Evolutionary conservation across 345 rosid genomes (phyloP).

Genomic region (Gossypium herbaceum): DNA sequence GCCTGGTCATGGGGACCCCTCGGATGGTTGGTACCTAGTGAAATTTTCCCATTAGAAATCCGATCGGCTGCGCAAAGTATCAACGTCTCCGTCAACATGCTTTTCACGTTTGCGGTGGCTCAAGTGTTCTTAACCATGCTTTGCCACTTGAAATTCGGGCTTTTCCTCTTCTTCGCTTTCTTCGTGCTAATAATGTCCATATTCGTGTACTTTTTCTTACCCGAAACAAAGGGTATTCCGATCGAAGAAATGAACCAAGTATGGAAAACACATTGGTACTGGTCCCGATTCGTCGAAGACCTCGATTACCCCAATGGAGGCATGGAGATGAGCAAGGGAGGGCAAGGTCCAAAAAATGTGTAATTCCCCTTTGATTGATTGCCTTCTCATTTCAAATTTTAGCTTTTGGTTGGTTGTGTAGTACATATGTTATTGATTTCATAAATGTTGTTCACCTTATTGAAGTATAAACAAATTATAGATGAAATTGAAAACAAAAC

Average conservation of each 20-base stretch:
- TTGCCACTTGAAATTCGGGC: slow-evolving; percentile 78
- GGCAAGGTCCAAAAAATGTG: slow-evolving; percentile 26
- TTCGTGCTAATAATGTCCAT: slow-evolving; percentile 57
- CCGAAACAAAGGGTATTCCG: slow-evolving; percentile 68
- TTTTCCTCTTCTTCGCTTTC: slow-evolving; percentile 60
- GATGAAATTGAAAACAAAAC: neutral
- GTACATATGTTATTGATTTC: slow-evolving; percentile 13
- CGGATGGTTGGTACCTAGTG: slow-evolving; percentile 91
- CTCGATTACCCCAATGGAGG: slow-evolving; percentile 24
- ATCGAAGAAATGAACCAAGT: slow-evolving; percentile 65
- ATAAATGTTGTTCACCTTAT: neutral
- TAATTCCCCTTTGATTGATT: slow-evolving; percentile 5
- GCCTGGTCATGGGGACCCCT: slow-evolving; percentile 99
- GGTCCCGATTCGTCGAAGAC: slow-evolving; percentile 48
- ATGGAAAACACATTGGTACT: slow-evolving; percentile 64
- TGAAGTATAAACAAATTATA: neutral
- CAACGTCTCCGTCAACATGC: slow-evolving; percentile 84
- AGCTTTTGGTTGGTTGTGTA: slow-evolving; percentile 1
- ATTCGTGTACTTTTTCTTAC: slow-evolving; percentile 52
- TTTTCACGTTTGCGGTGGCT: slow-evolving; percentile 72
- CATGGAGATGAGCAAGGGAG: slow-evolving; percentile 50
- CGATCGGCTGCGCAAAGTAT: slow-evolving; percentile 89
- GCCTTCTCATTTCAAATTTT: neutral
- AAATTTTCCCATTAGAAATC: slow-evolving; percentile 85
- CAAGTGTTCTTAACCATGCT: slow-evolving; percentile 74